Base-by-base conservation (phyloP, 305 asterid genomes). In the Solanum aculeatissimum region DNA sequence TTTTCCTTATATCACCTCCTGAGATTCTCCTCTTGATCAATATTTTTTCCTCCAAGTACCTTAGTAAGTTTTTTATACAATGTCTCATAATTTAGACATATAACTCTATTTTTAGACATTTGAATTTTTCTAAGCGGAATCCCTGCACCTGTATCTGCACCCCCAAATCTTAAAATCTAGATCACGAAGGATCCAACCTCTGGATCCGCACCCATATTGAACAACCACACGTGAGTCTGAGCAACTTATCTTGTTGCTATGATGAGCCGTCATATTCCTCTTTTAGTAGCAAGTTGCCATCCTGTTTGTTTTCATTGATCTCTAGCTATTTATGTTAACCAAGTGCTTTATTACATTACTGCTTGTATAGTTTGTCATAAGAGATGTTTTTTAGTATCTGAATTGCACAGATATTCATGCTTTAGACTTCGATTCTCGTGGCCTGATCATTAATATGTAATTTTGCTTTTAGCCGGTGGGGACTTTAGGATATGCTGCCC, bases 401-500 rank as follows among this genome's bases (percentile, higher is more conserved):
- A 81, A 55, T n/a, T 58, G 40, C 11, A 9, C n/a, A 81, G 53
- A 38, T 49, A 81, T 75, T 23, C 75, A 40, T 27, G 25, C 60
- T 62, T 21, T 60, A 43, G 13, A 12, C 40, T 81, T 62, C 83
- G 21, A 53, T 21, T 58, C 58, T 71, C 19, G 40, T 42, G 19
- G 53, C 23, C 85, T 75, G 32, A 62, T 82, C 63, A 69, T 4
- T 57, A 18, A 38, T 19, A 80, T 27, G 80, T 45, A 25, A 45
- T 58, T 81, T 21, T 79, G n/a, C 83, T 84, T 9, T 84, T 87
- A 95, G 99, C 99, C 99, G 81, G 92, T 96, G 2, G 98, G 98
- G 63, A 96, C 99, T 25, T 87, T 90, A 25, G 99, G 99, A 53
- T 95, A 95, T 88, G 99, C 99, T 58, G 99, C 99, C 51, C 99